Base-by-base conservation (phyloP, 495 filamentous ascomycete genomes). In the Tricharina praecox region DNA sequence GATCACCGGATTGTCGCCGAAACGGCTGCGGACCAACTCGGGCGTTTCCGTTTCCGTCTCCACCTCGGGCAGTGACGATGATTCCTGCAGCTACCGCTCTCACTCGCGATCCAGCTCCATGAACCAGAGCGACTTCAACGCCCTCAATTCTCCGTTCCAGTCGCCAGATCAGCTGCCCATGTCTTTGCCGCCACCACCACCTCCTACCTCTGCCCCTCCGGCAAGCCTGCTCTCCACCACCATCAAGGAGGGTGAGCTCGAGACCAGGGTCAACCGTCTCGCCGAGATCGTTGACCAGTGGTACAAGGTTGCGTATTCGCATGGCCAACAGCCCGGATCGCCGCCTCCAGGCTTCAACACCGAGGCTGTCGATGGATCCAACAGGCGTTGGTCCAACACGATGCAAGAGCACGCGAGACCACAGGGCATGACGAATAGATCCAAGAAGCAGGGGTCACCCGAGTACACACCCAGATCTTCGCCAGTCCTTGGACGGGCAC, bases 201-300 rank as follows among this genome's bases (percentile, higher is more conserved):
- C 20, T 43, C 39, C 39, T 26, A 19, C 40, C 10, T 23, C 40
- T 43, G 26, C 43, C 2, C 43, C 30, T 11, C 28, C 43, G 7
- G 19, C 25, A 8, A 34, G n/a, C 20, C 13, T 34, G 18, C 24
- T 46, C 10, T 16, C 43, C 15, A 46, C 8, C 15, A 19, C 35
- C 25, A 46, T 46, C 18, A 59, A 54, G 21, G 50, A 53, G 18
- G 47, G 45, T 24, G 53, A 53, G n/a, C 46, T 51, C n/a, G 58
- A 53, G 45, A 62, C 26, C 5, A 44, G 48, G 45, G 53, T 52
- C 50, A 53, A 61, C 28, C 39, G 44, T 9, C 55, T 59, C 19
- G 48, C 54, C 9, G 56, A 59, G 33, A 53, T 59, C 28, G 56
- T 59, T n/a, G 55, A 51, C 36, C 37, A 46, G 25, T 58, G 56